Percentiles rank a stretch among this genome's conserved stretches.
Conservation (phyloP, 306 rosid species). For the Potentilla sterilis region DNA sequence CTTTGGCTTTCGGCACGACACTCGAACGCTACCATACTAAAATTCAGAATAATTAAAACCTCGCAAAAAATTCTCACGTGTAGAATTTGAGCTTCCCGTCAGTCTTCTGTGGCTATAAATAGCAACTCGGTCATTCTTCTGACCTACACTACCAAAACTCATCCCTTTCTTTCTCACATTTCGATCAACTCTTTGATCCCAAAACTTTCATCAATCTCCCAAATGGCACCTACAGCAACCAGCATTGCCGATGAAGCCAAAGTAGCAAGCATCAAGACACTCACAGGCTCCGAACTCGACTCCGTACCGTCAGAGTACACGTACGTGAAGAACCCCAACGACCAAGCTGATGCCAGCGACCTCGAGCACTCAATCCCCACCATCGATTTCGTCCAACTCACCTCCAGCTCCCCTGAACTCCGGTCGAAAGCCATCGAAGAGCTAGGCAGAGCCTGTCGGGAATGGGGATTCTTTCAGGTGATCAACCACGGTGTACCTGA, state of each 20-base stretch:
- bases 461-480: constrained; percentile 7
- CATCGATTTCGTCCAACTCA: not conserved
- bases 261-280: constrained; percentile 36
- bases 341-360: constrained; percentile 5
- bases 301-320: not conserved
- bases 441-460: not conserved
- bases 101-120: not conserved
- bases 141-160: not conserved
- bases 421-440: constrained; percentile 1
- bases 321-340: not conserved
- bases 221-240: not conserved
- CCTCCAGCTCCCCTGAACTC: constrained; percentile 21
- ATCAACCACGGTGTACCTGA: constrained; percentile 44
- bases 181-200: not conserved
- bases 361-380: not conserved
- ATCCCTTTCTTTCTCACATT: not conserved
- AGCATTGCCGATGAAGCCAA: not conserved
- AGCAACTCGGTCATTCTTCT: not conserved
- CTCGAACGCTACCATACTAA: not conserved
- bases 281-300: constrained; percentile 24
- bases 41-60: not conserved
- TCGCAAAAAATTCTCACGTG: not conserved
- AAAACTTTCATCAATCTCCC: not conserved
- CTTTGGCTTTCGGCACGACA: not conserved
- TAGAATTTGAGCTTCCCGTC: not conserved